These are phyloP conservation scores for Trametes elegans DNA, from an alignment of 768 basidiomycete species.

Conservation along the genomic window DNA sequence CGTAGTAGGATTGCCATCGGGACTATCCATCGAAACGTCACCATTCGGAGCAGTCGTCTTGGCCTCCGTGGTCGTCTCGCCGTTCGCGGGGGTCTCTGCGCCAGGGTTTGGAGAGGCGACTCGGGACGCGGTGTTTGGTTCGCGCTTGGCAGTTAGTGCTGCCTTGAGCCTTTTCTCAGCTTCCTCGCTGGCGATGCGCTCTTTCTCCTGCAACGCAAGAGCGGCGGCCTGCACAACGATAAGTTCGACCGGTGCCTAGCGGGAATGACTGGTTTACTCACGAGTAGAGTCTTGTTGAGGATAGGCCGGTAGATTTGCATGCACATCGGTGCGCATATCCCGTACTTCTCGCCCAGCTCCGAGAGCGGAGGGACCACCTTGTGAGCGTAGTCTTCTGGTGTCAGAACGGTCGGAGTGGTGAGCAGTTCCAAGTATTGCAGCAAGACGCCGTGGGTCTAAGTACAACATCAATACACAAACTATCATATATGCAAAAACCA, in stretches of 20 bases:
- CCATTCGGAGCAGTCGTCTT: slow-evolving; percentile 21
- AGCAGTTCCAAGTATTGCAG: slow-evolving; percentile 91
- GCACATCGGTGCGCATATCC: slow-evolving; percentile 80
- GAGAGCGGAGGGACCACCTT: slow-evolving; percentile 71
- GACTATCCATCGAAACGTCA: slow-evolving; percentile 17
- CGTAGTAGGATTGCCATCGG: neutral
- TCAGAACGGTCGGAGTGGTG: slow-evolving; percentile 64
- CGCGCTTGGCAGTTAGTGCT: slow-evolving; percentile 73
- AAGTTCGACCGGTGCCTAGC: neutral
- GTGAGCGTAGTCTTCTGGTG: slow-evolving; percentile 69
- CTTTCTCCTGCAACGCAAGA: slow-evolving; percentile 64
- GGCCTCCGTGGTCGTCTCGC: slow-evolving; percentile 27
- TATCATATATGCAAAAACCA: slow-evolving; percentile 25
- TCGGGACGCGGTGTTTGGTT: slow-evolving; percentile 58
- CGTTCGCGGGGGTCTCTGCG: slow-evolving; percentile 16
- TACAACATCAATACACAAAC: neutral
- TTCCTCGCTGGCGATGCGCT: slow-evolving; percentile 67
- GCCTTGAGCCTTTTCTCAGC: slow-evolving; percentile 82
- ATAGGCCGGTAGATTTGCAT: slow-evolving; percentile 94
- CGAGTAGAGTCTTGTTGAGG: slow-evolving; percentile 60
- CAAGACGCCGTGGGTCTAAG: slow-evolving; percentile 85
- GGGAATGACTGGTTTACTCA: slow-evolving; percentile 30
- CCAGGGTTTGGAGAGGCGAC: slow-evolving; percentile 57
- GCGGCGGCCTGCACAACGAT: slow-evolving; percentile 52
- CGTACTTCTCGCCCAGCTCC: slow-evolving; percentile 73